Conservation (phyloP, 192 early-diverging fungal genomes). For the Coemansia sp. region DNA sequence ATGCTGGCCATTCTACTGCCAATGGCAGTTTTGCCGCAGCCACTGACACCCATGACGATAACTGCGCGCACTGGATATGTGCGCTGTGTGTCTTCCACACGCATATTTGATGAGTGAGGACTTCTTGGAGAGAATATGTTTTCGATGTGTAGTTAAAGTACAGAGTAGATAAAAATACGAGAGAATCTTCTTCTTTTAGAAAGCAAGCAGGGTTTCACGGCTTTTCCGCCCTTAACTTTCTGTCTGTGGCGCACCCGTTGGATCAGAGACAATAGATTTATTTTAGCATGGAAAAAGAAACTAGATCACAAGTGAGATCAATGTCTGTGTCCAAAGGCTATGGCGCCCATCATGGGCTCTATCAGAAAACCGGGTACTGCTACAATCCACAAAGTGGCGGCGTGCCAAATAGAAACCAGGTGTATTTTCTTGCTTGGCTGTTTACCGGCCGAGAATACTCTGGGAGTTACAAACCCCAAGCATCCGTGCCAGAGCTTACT, state of each 20-base stretch:
- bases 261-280: no score
- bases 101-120: constrained; percentile 14
- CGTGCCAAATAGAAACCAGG: no score
- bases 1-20: constrained; percentile 30
- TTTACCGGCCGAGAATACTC: no score
- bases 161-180: neutral
- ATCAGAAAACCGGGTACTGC: no score
- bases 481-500: no score
- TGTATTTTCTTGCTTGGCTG: no score
- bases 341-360: no score
- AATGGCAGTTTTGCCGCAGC: constrained; percentile 64
- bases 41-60: constrained; percentile 65
- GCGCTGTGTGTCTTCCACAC: constrained; percentile 30
- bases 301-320: no score
- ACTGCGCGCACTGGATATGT: constrained; percentile 53
- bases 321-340: no score
- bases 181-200: neutral
- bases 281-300: no score
- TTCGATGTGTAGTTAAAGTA: neutral
- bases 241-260: neutral
- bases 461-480: no score
- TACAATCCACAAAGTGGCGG: no score
- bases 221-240: neutral
- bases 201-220: neutral
- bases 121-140: neutral